phyloP scores from a whole-genome alignment of 2,329 filamentous ascomycete species.

The Leptodontidium sp. region DNA sequence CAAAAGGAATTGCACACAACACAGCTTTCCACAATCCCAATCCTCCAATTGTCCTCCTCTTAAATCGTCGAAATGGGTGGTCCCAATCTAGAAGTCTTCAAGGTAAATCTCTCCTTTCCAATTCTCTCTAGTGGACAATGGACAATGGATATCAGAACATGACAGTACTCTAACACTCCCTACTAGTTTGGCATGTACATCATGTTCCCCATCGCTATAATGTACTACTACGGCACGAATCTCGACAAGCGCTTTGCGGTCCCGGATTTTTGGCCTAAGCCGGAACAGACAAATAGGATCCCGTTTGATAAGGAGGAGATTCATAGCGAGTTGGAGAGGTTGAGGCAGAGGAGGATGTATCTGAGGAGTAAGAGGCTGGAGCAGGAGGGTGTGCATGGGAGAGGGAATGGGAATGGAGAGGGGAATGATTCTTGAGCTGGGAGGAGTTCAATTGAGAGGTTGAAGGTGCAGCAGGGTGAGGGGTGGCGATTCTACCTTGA shows the following conservation, averaged over 20 bases:
- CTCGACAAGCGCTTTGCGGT: slow-evolving; percentile 91
- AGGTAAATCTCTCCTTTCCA: slow-evolving; percentile 62
- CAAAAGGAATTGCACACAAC: not conserved
- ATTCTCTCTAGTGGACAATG: not conserved
- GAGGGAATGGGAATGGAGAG: slow-evolving; percentile 21
- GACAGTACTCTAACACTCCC: not conserved
- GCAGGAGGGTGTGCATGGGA: slow-evolving; percentile 27
- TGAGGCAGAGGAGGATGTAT: slow-evolving; percentile 43
- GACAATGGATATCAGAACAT: not conserved
- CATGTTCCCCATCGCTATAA: slow-evolving; percentile 97
- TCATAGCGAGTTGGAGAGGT: slow-evolving; percentile 65
- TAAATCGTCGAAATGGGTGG: slow-evolving; percentile 69
- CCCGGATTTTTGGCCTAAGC: slow-evolving; percentile 91
- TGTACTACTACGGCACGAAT: slow-evolving; percentile 99
- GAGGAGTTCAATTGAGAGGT: not conserved
- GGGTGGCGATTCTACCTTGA: not conserved
- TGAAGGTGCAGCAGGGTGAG: not conserved
- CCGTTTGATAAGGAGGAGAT: slow-evolving; percentile 85
- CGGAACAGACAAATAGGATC: slow-evolving; percentile 77
- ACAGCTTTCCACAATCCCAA: not conserved
- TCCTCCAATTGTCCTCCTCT: slow-evolving; percentile 17
- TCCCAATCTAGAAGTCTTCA: slow-evolving; percentile 93
- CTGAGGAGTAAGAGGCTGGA: slow-evolving; percentile 49
- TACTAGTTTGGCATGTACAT: slow-evolving; percentile 95
- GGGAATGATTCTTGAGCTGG: slow-evolving; percentile 20